A percentile compares a stretch with the other conserved stretches of the same genome.
Evolutionary conservation across 805 yeast genomes (phyloP).

Genomic region (Wickerhamiella azymoides): DNA sequence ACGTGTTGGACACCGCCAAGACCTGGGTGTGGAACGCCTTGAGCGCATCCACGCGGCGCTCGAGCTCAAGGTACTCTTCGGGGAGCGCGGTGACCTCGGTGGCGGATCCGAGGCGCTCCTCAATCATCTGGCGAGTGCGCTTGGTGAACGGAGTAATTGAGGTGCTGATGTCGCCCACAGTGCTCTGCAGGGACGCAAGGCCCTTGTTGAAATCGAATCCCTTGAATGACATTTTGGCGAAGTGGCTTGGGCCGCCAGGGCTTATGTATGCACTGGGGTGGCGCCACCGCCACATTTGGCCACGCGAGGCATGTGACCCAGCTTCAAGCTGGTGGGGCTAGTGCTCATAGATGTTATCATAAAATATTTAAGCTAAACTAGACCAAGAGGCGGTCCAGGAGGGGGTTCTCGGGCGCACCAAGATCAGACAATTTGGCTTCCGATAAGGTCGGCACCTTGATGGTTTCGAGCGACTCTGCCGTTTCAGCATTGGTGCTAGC

Average conservation of each 20-base stretch:
- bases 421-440: no score
- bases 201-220: constrained; percentile 28
- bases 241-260: background rate
- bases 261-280: no score
- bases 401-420: no score
- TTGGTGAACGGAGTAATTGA: constrained; percentile 61
- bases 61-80: constrained; percentile 63
- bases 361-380: no score
- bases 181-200: constrained; percentile 23
- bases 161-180: constrained; percentile 26
- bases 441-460: no score
- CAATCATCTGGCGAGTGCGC: constrained; percentile 65
- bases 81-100: constrained; percentile 79
- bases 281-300: no score
- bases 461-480: no score
- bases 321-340: no score
- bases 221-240: constrained; percentile 4
- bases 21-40: constrained; percentile 50
- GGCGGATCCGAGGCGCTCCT: constrained; percentile 65
- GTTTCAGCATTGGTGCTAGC: no score
- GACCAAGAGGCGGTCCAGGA: no score
- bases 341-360: no score
- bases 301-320: background rate
- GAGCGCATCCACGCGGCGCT: constrained; percentile 57
- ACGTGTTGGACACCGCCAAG: constrained; percentile 40